These are phyloP conservation scores for Piper betle DNA, from an alignment of 164 flowering plant species.

Conservation along the genomic window DNA sequence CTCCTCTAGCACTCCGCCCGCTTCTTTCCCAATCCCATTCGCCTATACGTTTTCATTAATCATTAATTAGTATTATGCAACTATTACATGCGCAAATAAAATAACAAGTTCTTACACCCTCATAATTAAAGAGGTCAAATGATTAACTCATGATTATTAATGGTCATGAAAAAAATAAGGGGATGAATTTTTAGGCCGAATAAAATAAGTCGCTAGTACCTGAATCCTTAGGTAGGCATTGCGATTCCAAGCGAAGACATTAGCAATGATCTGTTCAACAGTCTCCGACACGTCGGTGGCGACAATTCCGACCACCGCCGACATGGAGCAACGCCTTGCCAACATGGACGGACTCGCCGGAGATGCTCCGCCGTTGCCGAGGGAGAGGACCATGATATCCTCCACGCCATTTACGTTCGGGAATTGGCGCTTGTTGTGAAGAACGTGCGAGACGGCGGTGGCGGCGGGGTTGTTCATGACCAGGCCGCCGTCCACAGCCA, in stretches of 20 bases:
- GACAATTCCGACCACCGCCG: slow-evolving; percentile 54
- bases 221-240: slow-evolving; percentile 76
- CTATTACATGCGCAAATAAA: background rate
- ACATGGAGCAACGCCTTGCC: slow-evolving; percentile 19
- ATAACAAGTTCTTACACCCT: too few relatives aligned
- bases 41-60: slow-evolving; percentile 13
- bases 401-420: slow-evolving; percentile 73
- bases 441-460: slow-evolving; percentile 83
- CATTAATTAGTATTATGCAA: background rate
- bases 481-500: slow-evolving; percentile 81
- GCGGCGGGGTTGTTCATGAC: slow-evolving; percentile 97
- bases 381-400: slow-evolving; percentile 64
- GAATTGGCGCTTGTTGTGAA: slow-evolving; percentile 79
- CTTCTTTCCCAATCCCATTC: background rate
- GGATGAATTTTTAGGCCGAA: too few relatives aligned
- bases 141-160: too few relatives aligned
- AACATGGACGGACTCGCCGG: background rate
- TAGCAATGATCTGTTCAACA: slow-evolving; percentile 82
- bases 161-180: background rate
- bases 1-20: slow-evolving; percentile 33
- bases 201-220: slow-evolving; percentile 22
- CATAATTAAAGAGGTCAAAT: too few relatives aligned
- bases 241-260: slow-evolving; percentile 85
- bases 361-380: slow-evolving; percentile 43
- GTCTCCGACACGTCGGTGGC: slow-evolving; percentile 89